Base-by-base conservation (phyloP, 2,329 filamentous ascomycete genomes). In the Colletotrichum plurivorum region DNA sequence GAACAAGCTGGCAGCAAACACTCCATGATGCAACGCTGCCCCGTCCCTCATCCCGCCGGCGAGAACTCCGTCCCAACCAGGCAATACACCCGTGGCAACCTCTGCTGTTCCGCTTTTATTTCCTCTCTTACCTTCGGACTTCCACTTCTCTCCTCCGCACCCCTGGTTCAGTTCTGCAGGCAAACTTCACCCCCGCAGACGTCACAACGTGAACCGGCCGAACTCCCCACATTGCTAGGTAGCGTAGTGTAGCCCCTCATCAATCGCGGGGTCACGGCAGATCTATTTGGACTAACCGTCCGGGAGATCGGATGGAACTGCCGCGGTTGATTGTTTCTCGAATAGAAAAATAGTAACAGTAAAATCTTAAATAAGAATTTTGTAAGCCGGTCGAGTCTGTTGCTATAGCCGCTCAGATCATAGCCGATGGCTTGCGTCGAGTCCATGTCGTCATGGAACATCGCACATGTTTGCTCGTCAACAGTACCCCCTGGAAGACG, bases 221-320 rank as follows among this genome's bases (percentile, higher is more conserved):
- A 49, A 67, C 57, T 46, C 55, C 57, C 46, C 57, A 25, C 45
- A 36, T 8, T 5, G 31, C 31, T 36, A 36, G 8, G 10, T 41
- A 25, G 22, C 4, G 22, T 22, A 25, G 22, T 25, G 22, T 22
- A 51, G 56, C 56, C 56, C 56, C 56, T 59, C 56, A 49, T 36
- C 15, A 20, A 16, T 49, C 54, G 67, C 63, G 67, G 67, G 62
- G 62, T 67, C 36, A 43, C 61, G 55, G 62, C 56, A 61, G 45
- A 52, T 69, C 36, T 18, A 54, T 12, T 41, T 45, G 25, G 54
- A 53, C 18, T 46, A 25, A 43, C 49, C 6, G n/a, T 27, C 4
- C 13, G 12, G 9, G 31, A 65, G 48, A 55, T 51, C 61, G 18
- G 66, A 69, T 16, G 66, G 41, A 27, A 27, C 31, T 49, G 46